Base-by-base conservation (phyloP, 2,329 filamentous ascomycete species). In the Beauveria pseudobassiana region DNA sequence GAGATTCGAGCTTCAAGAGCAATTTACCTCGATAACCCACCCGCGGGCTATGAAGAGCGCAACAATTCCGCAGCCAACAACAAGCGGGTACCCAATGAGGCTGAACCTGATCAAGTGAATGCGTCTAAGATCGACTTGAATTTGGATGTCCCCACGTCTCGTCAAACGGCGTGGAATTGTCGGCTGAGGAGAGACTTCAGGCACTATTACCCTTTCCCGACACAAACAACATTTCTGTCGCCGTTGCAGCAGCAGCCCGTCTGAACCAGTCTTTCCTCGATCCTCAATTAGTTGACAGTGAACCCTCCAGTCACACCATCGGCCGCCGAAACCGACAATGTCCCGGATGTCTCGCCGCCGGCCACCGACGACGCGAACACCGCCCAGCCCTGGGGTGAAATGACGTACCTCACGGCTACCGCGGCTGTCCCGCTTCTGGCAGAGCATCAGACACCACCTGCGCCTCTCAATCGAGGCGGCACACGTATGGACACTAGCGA, bases 21-120 rank as follows among this genome's bases (percentile, higher is more conserved):
- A 85, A 49, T 85, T 82, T 67, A 82, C 82, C 69, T 84, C 4
- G 83, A 86, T 24, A 82, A 85, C 57, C 80, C 81, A 1, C 80
- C 82, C 1, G 67, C 77, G 18, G 78, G 73, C 68, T 82, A 82
- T 51, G 82, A 82, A 46, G 71, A 69, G 50, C 71, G 72, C 14
- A 64, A 69, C 20, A 55, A 40, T 8, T 38, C 56, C 20, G 18
- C 42, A 40, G 42, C 48, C 20, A 48, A 28, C 46, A 40, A 30
- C 48, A 63, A 61, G 16, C 48, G 24, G 24, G 18, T 49, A 18
- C 24, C 30, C 34, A n/a, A 24, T 1, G 57, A 61, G 10, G 3
- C 50, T 7, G 53, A 63, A 34, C 49, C 63, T 66, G 59, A 69
- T 64, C 58, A 26, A 43, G 9, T 34, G 30, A 51, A 9, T 26